Percentiles rank a stretch among this genome's conserved stretches.
These are phyloP conservation scores for Penicillium sp. DNA, from an alignment of 2,329 filamentous ascomycete genomes.

Conservation along the genomic window DNA sequence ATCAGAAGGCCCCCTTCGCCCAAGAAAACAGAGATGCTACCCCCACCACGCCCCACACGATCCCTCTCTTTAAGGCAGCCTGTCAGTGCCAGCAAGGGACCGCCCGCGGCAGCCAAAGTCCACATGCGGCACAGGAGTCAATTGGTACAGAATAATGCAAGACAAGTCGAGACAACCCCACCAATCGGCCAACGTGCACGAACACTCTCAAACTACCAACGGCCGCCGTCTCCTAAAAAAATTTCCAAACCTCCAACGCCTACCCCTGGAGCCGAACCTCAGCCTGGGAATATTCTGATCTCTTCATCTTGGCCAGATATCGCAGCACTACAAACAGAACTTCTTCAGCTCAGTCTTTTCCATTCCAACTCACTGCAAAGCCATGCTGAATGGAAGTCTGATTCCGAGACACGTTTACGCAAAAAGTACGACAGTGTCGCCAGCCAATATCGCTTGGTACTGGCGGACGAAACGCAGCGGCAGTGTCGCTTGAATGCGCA, in stretches of 20 bases:
- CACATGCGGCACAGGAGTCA: constrained; percentile 42
- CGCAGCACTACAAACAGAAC: constrained; percentile 42
- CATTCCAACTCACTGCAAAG: constrained; percentile 34
- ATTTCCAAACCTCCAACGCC: constrained; percentile 26
- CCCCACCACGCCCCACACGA: constrained; percentile 35
- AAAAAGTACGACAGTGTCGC: constrained; percentile 39
- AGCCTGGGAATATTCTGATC: constrained; percentile 24
- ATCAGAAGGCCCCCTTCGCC: constrained; percentile 22
- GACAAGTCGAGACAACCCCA: constrained; percentile 20
- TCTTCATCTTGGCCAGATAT: constrained; percentile 38
- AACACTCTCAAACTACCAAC: constrained; percentile 40
- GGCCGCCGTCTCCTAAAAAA: constrained; percentile 43
- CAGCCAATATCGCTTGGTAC: constrained; percentile 32
- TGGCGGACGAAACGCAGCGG: constrained; percentile 33
- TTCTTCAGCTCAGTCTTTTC: constrained; percentile 46
- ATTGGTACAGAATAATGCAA: constrained; percentile 24
- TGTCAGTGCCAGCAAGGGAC: constrained; percentile 19
- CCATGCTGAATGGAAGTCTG: constrained; percentile 33
- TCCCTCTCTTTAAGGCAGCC: constrained; percentile 42
- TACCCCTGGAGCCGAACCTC: constrained; percentile 15
- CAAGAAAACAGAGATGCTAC: constrained; percentile 36
- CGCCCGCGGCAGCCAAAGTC: constrained; percentile 18
- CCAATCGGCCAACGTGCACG: constrained; percentile 26
- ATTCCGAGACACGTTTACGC: constrained; percentile 32
- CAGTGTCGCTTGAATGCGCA: constrained; percentile 39